Percentiles rank a stretch among this genome's conserved stretches.
Evolutionary conservation across 208 protist species (phyloP).

Genomic region (Trichomonas tenax): DNA sequence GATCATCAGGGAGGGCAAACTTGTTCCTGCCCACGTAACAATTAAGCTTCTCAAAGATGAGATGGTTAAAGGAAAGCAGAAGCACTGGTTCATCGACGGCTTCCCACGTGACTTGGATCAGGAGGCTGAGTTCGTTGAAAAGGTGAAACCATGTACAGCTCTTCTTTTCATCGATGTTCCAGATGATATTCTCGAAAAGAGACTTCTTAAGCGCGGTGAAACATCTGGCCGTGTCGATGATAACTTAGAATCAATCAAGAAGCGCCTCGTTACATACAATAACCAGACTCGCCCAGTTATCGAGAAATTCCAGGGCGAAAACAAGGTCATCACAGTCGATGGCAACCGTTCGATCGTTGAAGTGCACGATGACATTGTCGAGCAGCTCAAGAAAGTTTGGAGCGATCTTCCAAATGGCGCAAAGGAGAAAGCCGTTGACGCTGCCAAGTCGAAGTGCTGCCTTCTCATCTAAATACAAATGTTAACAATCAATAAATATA

Average conservation of each 20-base stretch:
- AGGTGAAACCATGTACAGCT: neutral
- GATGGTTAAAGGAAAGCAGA: neutral
- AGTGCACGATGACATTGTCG: neutral
- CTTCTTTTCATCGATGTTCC: conserved; percentile 46
- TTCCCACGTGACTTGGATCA: neutral
- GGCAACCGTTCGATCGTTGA: neutral
- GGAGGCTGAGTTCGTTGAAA: neutral
- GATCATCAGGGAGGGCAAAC: conserved; percentile 5
- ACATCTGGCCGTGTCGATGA: conserved; percentile 52
- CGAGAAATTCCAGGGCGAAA: neutral
- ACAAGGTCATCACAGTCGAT: neutral
- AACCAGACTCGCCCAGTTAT: neutral
- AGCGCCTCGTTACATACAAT: conserved; percentile 42
- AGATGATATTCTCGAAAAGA: conserved; percentile 38
- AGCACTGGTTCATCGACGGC: neutral
- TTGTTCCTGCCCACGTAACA: conserved; percentile 23
- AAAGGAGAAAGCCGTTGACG: neutral
- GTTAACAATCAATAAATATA: too few species aligned
- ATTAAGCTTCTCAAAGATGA: conserved; percentile 11
- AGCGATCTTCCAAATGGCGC: neutral
- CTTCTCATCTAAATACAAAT: neutral
- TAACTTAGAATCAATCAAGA: conserved; percentile 54
- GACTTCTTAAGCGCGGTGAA: conserved; percentile 47
- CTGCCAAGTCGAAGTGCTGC: neutral
- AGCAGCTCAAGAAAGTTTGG: neutral